phyloP scores from a whole-genome alignment of 176 grass and related monocot genomes.

The Paspalum notatum region DNA sequence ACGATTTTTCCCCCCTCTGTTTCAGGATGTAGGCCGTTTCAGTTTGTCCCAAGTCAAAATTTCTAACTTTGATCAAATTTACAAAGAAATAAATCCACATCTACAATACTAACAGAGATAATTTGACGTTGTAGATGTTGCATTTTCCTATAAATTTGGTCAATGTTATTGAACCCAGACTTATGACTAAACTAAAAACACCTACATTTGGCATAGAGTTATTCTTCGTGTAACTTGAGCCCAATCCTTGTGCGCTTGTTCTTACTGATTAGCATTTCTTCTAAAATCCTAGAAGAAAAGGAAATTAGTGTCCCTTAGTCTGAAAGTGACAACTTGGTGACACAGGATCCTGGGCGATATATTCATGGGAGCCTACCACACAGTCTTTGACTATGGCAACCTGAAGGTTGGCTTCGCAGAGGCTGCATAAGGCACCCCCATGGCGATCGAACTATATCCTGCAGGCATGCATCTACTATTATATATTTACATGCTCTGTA shows the following conservation, averaged over 20 bases:
- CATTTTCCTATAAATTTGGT: too few relatives aligned
- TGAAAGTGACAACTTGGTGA: background rate
- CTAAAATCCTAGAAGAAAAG: background rate
- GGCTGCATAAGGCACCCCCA: slow-evolving; percentile 48
- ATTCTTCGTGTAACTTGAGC: background rate
- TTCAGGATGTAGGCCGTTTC: too few relatives aligned
- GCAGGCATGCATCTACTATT: slow-evolving; percentile 8
- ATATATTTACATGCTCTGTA: slow-evolving; percentile 33
- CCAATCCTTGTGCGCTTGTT: background rate
- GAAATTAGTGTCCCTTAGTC: background rate
- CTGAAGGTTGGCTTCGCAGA: slow-evolving; percentile 78
- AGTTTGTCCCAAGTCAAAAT: too few relatives aligned
- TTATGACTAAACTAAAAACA: too few relatives aligned
- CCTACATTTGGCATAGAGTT: background rate
- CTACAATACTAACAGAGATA: too few relatives aligned
- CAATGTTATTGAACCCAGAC: too few relatives aligned
- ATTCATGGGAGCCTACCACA: slow-evolving; percentile 96
- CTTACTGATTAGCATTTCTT: background rate
- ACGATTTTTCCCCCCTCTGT: background rate
- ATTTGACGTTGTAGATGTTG: too few relatives aligned
- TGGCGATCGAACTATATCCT: background rate
- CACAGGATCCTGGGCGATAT: slow-evolving; percentile 88
- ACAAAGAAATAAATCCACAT: too few relatives aligned
- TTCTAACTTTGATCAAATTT: too few relatives aligned
- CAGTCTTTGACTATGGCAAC: slow-evolving; percentile 92